These are phyloP conservation scores for Cadophora gregata DNA, from an alignment of 2,329 filamentous ascomycete genomes.

Conservation along the genomic window DNA sequence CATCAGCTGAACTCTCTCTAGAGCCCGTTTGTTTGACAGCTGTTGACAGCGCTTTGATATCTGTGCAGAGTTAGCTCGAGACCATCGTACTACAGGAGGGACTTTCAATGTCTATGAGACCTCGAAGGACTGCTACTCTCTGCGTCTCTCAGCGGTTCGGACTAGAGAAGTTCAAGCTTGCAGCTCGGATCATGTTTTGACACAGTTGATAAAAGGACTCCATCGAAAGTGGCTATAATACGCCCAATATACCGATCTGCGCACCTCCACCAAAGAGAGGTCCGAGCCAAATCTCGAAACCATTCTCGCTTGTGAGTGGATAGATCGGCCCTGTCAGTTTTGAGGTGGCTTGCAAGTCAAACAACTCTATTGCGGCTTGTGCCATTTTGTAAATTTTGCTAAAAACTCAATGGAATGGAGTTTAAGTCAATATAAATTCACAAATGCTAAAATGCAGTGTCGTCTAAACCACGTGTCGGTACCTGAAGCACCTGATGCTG, in stretches of 20 bases:
- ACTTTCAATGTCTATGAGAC: not conserved
- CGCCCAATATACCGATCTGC: constrained; percentile 5
- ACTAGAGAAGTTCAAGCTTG: not conserved
- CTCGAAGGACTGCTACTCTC: not conserved
- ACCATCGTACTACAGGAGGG: no score
- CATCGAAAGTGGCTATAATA: not conserved
- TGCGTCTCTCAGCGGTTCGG: not conserved
- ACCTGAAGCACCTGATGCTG: not conserved
- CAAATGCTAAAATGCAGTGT: not conserved
- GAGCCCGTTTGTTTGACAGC: not conserved
- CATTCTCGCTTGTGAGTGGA: constrained; percentile 18
- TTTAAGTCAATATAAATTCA: not conserved
- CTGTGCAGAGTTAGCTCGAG: not conserved
- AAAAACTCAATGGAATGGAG: not conserved
- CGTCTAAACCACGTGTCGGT: not conserved
- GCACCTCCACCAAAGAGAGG: constrained; percentile 1
- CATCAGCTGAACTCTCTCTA: not conserved
- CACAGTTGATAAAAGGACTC: not conserved
- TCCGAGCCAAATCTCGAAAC: constrained; percentile 18
- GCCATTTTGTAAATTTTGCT: not conserved
- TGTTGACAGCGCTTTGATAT: not conserved
- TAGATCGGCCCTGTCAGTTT: not conserved
- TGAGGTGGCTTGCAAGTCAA: not conserved
- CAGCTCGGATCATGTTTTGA: not conserved
- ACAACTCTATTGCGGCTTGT: not conserved